A percentile compares a stretch with the other conserved stretches of the same genome.
These are phyloP conservation scores for Schizonepeta tenuifolia DNA, from an alignment of 257 asterid genomes.

Conservation along the genomic window DNA sequence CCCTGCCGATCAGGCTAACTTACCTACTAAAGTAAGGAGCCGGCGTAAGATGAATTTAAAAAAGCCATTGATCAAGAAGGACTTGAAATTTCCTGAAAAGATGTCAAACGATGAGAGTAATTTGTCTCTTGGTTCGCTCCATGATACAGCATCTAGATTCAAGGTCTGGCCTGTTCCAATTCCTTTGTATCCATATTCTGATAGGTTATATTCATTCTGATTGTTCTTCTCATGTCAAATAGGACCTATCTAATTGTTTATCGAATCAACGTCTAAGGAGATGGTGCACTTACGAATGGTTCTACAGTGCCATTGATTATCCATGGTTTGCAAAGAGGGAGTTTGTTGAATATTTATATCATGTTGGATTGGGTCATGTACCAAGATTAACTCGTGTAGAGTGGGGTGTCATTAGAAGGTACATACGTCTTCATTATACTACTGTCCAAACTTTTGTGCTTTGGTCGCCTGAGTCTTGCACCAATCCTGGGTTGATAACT, in stretches of 20 bases:
- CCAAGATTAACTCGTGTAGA: slow-evolving; percentile 90
- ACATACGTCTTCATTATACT: slow-evolving; percentile 29
- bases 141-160: slow-evolving; percentile 42
- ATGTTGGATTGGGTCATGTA: slow-evolving; percentile 89
- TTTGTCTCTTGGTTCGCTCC: slow-evolving; percentile 44
- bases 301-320: slow-evolving; percentile 88
- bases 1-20: slow-evolving; percentile 56
- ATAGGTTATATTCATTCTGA: slow-evolving; percentile 15
- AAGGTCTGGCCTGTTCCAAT: slow-evolving; percentile 53
- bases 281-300: slow-evolving; percentile 95
- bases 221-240: slow-evolving; percentile 41
- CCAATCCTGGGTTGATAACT: slow-evolving; percentile 14
- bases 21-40: slow-evolving; percentile 72
- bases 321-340: slow-evolving; percentile 94
- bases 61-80: slow-evolving; percentile 56
- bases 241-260: slow-evolving; percentile 74
- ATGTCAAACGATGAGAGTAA: slow-evolving; percentile 49
- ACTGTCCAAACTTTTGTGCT: slow-evolving; percentile 15
- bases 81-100: slow-evolving; percentile 56
- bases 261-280: slow-evolving; percentile 64
- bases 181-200: slow-evolving; percentile 29
- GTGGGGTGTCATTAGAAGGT: slow-evolving; percentile 97
- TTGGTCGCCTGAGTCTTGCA: slow-evolving; percentile 18
- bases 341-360: slow-evolving; percentile 83
- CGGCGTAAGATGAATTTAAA: slow-evolving; percentile 66